Evolutionary conservation across 257 asterid species (phyloP), one percentile per base, ranked within the genome.

Genomic region (Scutellaria minor): DNA sequence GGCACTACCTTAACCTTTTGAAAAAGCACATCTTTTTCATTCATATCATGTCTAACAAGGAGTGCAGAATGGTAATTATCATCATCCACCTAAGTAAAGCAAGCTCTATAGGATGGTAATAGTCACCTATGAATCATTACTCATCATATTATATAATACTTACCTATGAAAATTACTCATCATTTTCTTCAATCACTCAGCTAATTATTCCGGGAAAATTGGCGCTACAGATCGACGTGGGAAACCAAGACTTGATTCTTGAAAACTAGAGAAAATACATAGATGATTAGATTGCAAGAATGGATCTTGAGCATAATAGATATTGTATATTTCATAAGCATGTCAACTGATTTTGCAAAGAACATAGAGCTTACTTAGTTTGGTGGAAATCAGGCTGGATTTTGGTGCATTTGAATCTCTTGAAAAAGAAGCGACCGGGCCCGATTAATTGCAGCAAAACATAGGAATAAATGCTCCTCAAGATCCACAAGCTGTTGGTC

Each of bases 381-480:
- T 52, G 62, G 27, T 40, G 46, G 41, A 55, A 27, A 57, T 74
- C 79, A 77, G 62, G 15, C 58, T 3, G 82, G 54, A 73, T 31
- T 57, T 44, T 68, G 72, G 58, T 74, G 85, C 68, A 57, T 66
- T 48, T 45, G 75, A 48, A 86, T 75, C 83, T 84, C 89, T 40
- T 81, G 72, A 45, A 91, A 90, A 42, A 94, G 95, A 70, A 82
- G 87, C 3, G 85, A 56, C 37, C 98, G 79, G 3, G 96, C 91
- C 37, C 90, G 84, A 72, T 91, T 94, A 52, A 91, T 88, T 5
- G 96, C 93, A 59, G 86, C 80, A 75, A 89, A 86, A 75, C 96
- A 88, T 48, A 93, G 81, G 79, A 91, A 86, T 66, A 93, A 68
- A 82, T 93, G 98, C 77, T 93, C 97, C 76, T 91, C 93, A 35